Percentiles rank a stretch among this genome's conserved stretches.
Conservation (phyloP, 352 stramenopile genomes). For the Phytopythium litorale region DNA sequence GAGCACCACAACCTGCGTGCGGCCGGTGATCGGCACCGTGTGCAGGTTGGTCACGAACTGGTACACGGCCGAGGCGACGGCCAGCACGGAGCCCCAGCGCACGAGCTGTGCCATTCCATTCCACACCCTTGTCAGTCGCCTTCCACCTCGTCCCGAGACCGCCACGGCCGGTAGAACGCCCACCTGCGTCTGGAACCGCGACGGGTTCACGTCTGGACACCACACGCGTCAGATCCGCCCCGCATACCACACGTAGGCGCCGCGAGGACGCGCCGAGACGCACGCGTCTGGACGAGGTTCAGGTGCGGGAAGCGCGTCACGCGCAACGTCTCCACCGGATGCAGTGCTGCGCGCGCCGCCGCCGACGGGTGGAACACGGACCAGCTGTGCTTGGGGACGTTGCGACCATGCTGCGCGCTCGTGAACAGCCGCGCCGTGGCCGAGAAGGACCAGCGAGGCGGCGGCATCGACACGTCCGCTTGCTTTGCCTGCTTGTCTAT, state of each 20-base stretch:
- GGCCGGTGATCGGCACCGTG: slow-evolving; percentile 58
- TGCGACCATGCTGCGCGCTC: background rate
- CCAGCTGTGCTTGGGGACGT: slow-evolving; percentile 42
- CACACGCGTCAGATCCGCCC: background rate
- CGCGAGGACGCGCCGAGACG: slow-evolving; percentile 1
- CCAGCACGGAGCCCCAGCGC: slow-evolving; percentile 34
- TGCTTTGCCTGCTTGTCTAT: background rate
- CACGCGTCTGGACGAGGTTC: slow-evolving; percentile 43
- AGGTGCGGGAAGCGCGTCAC: slow-evolving; percentile 33
- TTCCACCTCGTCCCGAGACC: background rate
- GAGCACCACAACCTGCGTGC: slow-evolving; percentile 65
- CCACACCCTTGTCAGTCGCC: background rate
- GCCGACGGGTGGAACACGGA: slow-evolving; percentile 38
- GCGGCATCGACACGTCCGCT: background rate
- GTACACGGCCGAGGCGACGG: slow-evolving; percentile 42
- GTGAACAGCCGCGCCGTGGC: slow-evolving; percentile 2
- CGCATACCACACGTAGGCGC: background rate
- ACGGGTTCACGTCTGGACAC: slow-evolving; percentile 41
- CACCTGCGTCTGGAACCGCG: slow-evolving; percentile 37
- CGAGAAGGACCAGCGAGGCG: slow-evolving; percentile 2
- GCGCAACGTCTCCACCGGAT: slow-evolving; percentile 30
- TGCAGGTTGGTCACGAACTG: slow-evolving; percentile 72
- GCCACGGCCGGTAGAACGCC: background rate
- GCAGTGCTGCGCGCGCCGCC: slow-evolving; percentile 15
- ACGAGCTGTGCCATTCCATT: slow-evolving; percentile 20